Evolutionary conservation across 805 yeast species (phyloP).

Genomic region (Saturnispora quitensis): DNA sequence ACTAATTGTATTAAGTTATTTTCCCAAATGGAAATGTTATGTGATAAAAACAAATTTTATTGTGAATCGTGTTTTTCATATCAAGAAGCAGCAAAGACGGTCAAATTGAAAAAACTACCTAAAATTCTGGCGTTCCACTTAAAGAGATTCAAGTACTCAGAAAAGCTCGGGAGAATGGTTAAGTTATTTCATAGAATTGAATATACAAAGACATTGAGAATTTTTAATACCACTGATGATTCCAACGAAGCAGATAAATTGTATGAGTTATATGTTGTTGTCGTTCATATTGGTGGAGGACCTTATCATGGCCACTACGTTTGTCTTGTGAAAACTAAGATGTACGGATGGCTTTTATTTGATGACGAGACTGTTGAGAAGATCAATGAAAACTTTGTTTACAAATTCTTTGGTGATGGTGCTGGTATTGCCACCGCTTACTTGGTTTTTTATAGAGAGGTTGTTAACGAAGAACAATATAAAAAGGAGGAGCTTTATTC

Average conservation of each 20-base stretch:
- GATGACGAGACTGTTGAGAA: constrained; percentile 94
- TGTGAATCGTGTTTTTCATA: constrained; percentile 85
- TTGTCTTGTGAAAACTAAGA: constrained; percentile 67
- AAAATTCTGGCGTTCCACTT: constrained; percentile 73
- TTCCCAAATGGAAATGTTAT: constrained; percentile 75
- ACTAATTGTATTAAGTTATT: constrained; percentile 75
- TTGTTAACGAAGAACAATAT: constrained; percentile 33
- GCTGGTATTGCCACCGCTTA: constrained; percentile 89
- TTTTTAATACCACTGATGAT: constrained; percentile 59
- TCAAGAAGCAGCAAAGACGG: constrained; percentile 90
- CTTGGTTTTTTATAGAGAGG: constrained; percentile 68
- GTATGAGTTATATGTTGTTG: constrained; percentile 78
- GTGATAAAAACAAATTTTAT: constrained; percentile 82
- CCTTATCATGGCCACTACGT: constrained; percentile 98
- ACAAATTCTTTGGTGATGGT: constrained; percentile 79
- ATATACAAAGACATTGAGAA: constrained; percentile 65
- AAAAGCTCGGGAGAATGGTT: constrained; percentile 67
- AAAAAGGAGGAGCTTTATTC: constrained; percentile 21
- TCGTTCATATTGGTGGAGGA: constrained; percentile 94
- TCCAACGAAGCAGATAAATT: constrained; percentile 42
- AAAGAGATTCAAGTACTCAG: constrained; percentile 88
- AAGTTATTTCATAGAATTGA: constrained; percentile 79
- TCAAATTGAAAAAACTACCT: constrained; percentile 71
- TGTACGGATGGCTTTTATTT: constrained; percentile 81
- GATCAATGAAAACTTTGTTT: constrained; percentile 74